Percentiles rank a stretch among this genome's conserved stretches.
Evolutionary conservation across 208 protist genomes (phyloP).

Genomic region (Novymonas esmeraldas): DNA sequence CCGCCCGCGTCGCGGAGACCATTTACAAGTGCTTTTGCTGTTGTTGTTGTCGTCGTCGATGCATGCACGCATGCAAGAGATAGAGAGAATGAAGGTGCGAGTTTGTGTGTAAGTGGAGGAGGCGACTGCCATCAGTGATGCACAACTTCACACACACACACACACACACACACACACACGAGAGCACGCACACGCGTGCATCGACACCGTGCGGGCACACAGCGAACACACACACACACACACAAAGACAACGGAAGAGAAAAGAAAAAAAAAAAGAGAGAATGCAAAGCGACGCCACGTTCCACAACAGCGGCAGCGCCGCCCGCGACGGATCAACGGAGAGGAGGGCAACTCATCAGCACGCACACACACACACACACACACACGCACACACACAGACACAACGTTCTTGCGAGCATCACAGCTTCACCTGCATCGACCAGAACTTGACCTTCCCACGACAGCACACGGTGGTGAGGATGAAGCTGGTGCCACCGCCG

Average conservation of each 20-base stretch:
- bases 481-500: slow-evolving; percentile 74
- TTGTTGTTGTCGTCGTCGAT: too few relatives aligned
- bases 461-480: slow-evolving; percentile 72
- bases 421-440: slow-evolving; percentile 42
- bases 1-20: too few relatives aligned
- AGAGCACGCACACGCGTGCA: slow-evolving; percentile 5
- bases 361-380: slow-evolving; percentile 6
- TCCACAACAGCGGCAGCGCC: neutral
- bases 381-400: slow-evolving; percentile 14
- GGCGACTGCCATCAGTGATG: too few relatives aligned
- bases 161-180: neutral
- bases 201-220: neutral
- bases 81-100: too few relatives aligned
- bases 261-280: neutral
- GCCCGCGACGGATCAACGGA: neutral
- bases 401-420: neutral
- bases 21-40: too few relatives aligned
- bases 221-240: neutral
- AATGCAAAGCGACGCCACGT: slow-evolving; percentile 3
- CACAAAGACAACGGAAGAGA: neutral
- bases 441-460: slow-evolving; percentile 80
- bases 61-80: too few relatives aligned
- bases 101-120: neutral
- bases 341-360: neutral
- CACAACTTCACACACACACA: slow-evolving; percentile 2